Conservation (phyloP, 352 stramenopile genomes). For the Phytophthora palmivora region DNA sequence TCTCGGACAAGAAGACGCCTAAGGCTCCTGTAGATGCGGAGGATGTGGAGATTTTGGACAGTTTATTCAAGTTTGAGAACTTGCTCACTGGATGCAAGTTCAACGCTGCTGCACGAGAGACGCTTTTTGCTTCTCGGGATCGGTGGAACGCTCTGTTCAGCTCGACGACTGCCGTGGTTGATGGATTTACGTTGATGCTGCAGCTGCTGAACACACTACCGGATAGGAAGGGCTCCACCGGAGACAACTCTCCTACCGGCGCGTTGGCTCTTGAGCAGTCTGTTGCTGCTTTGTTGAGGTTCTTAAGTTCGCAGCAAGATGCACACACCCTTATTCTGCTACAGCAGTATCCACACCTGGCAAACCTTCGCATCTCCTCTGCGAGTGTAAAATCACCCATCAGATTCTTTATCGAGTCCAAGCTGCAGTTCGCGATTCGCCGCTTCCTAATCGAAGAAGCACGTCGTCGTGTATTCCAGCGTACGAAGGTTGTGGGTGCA, state of each 20-base stretch:
- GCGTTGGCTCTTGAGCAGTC: conserved; percentile 54
- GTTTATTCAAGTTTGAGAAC: conserved; percentile 58
- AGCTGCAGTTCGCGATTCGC: conserved; percentile 63
- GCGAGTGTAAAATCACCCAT: conserved; percentile 53
- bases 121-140: conserved; percentile 51
- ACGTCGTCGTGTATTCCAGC: conserved; percentile 53
- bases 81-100: conserved; percentile 55
- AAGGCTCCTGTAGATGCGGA: conserved; percentile 41
- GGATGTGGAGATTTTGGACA: conserved; percentile 52
- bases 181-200: conserved; percentile 64
- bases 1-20: conserved; percentile 39
- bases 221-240: conserved; percentile 38
- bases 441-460: conserved; percentile 65
- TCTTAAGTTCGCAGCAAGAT: conserved; percentile 42
- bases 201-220: conserved; percentile 57
- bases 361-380: conserved; percentile 55
- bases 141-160: conserved; percentile 53
- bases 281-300: conserved; percentile 36
- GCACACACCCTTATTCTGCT: conserved; percentile 56
- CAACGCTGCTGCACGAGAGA: conserved; percentile 33
- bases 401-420: conserved; percentile 55
- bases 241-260: conserved; percentile 34
- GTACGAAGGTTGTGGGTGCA: conserved; percentile 53
- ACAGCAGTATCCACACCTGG: conserved; percentile 56
- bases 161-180: conserved; percentile 47